These are phyloP conservation scores for Lichtheimia hyalospora DNA, from an alignment of 371 early-diverging fungal species.

Conservation along the genomic window DNA sequence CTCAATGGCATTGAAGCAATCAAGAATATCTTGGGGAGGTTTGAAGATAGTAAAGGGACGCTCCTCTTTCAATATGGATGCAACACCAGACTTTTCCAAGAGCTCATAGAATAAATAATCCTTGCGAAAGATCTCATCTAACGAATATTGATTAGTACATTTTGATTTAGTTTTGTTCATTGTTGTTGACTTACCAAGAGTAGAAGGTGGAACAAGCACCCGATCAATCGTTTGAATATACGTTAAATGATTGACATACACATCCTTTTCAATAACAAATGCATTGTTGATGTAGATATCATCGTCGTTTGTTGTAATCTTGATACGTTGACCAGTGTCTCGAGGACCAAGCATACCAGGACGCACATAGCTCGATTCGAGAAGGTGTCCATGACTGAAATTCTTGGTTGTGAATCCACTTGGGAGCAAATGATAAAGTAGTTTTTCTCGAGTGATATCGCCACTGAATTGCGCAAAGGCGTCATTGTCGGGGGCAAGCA, in stretches of 20 bases:
- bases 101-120: not conserved
- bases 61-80: conserved; percentile 18
- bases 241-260: conserved; percentile 34
- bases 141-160: not conserved
- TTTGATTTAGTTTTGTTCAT: too few relatives aligned
- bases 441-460: conserved; percentile 23
- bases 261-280: conserved; percentile 36
- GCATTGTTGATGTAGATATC: conserved; percentile 39
- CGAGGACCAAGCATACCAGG: conserved; percentile 36
- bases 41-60: conserved; percentile 55
- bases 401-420: conserved; percentile 13
- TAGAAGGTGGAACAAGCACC: conserved; percentile 24
- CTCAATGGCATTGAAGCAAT: conserved; percentile 33
- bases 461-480: conserved; percentile 37
- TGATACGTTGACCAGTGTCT: conserved; percentile 35
- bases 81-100: conserved; percentile 12
- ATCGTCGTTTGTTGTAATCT: conserved; percentile 28
- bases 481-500: conserved; percentile 55
- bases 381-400: conserved; percentile 36
- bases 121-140: not conserved
- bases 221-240: conserved; percentile 29
- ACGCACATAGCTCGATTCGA: conserved; percentile 42
- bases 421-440: conserved; percentile 49
- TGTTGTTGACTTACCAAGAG: conserved; percentile 14
- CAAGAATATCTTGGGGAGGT: conserved; percentile 20